Evolutionary conservation across 495 filamentous ascomycete species (phyloP).

Genomic region (Penicillium atrosanguineum): DNA sequence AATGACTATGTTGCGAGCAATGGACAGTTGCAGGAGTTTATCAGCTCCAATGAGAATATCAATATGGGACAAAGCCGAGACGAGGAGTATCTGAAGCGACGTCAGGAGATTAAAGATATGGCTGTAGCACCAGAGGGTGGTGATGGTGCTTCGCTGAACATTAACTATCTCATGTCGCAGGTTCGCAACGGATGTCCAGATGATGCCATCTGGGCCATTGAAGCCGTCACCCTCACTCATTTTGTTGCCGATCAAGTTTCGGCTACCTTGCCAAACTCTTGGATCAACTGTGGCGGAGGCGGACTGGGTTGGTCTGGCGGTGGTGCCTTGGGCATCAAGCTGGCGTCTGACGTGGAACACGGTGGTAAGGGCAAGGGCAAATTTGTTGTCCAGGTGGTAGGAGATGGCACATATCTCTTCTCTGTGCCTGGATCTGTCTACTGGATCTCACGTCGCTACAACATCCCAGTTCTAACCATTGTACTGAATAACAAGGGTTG

Average conservation of each 20-base stretch:
- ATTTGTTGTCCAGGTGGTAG: conserved; percentile 91
- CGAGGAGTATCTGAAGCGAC: conserved; percentile 55
- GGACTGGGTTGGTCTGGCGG: conserved; percentile 96
- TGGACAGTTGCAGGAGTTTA: conserved; percentile 38
- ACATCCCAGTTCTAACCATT: conserved; percentile 85
- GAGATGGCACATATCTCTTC: conserved; percentile 90
- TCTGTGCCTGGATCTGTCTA: conserved; percentile 86
- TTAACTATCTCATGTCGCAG: conserved; percentile 64
- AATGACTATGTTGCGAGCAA: conserved; percentile 54
- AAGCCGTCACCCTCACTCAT: conserved; percentile 81
- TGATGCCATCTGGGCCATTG: conserved; percentile 82
- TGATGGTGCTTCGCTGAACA: conserved; percentile 64
- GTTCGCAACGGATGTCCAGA: conserved; percentile 64
- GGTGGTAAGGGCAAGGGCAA: conserved; percentile 63
- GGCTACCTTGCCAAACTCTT: conserved; percentile 71
- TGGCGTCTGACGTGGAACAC: conserved; percentile 65
- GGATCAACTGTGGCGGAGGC: conserved; percentile 93
- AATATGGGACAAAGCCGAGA: conserved; percentile 56
- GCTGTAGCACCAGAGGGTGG: conserved; percentile 51
- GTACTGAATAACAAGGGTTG: conserved; percentile 95
- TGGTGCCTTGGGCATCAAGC: conserved; percentile 81
- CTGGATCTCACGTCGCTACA: conserved; percentile 85
- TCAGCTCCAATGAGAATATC: conserved; percentile 44
- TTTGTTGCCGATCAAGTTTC: conserved; percentile 81
- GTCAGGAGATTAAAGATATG: conserved; percentile 55